Evolutionary conservation across 768 basidiomycete genomes (phyloP), one percentile per base, ranked within the genome.

Genomic region (Austroboletus festivus): DNA sequence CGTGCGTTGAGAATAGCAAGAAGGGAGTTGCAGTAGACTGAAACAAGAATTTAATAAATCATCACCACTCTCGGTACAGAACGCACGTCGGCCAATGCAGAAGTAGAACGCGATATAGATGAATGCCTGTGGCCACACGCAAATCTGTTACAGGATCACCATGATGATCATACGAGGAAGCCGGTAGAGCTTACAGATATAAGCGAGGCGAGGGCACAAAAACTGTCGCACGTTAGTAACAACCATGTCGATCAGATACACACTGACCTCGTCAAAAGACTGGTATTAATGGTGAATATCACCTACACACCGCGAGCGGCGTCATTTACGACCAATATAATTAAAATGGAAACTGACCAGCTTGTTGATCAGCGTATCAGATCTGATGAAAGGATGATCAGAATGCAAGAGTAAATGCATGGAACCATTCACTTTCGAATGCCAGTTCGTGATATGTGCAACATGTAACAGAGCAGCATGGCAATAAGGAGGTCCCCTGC

Each of bases 91-190:
- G 24, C 82, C 82, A 23, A 83, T 73, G 59, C 77, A 81, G 56
- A 84, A 82, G 61, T 77, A 84, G 65, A 83, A 84, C 2, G 75
- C 70, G 40, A 84, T 82, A 48, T 83, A 84, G 46, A 82, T 64
- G 64, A 83, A 82, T 0, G 81, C 81, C 10, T 67, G 33, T 0
- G 74, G 74, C 35, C 76, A 75, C 5, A 69, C 71, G n/a, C 70
- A 52, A 54, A 83, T 83, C 80, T 82, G 49, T 34, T 10, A 21
- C 16, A 33, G 1, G 18, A 38, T 45, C 43, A 43, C 51, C 28
- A 58, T 23, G n/a, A n/a, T n/a, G n/a, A n/a, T n/a, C n/a, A n/a
- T n/a, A n/a, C n/a, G n/a, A n/a, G n/a, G n/a, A n/a, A n/a, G n/a
- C n/a, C n/a, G n/a, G n/a, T n/a, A n/a, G n/a, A n/a, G 28, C 58